phyloP scores from a whole-genome alignment of 2,329 filamentous ascomycete genomes.

The Diaporthe vaccinii region DNA sequence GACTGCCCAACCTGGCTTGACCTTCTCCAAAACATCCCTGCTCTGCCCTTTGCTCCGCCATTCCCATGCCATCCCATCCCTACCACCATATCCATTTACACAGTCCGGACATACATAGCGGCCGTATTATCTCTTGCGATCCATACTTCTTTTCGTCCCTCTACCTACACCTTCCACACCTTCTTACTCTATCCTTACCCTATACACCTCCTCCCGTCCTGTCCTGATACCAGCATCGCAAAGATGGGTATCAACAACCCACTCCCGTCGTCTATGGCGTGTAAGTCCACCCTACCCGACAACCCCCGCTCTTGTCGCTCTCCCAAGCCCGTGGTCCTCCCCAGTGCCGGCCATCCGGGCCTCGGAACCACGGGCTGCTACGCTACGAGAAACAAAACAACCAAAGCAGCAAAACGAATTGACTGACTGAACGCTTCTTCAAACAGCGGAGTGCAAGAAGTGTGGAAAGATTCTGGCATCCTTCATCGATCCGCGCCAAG shows the following conservation, averaged over 20 bases:
- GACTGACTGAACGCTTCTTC: conserved; percentile 35
- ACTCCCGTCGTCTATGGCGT: conserved; percentile 75
- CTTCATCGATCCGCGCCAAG: conserved; percentile 92
- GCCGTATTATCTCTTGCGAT: not conserved
- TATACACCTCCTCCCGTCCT: not conserved
- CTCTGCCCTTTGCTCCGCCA: conserved; percentile 40
- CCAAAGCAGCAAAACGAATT: too few relatives aligned
- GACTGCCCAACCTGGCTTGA: conserved; percentile 14
- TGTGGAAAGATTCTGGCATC: conserved; percentile 95
- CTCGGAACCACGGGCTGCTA: not conserved
- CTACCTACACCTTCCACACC: not conserved
- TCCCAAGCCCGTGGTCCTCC: conserved; percentile 35
- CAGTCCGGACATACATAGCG: not conserved
- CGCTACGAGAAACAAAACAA: not conserved
- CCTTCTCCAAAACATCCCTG: conserved; percentile 33
- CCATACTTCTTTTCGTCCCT: not conserved
- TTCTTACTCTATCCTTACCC: not conserved
- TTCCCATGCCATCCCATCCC: conserved; percentile 1
- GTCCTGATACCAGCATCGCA: not conserved
- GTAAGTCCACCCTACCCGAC: conserved; percentile 61
- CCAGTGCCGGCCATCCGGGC: conserved; percentile 12
- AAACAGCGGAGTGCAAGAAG: conserved; percentile 93
- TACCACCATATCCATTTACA: conserved; percentile 6
- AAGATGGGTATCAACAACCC: conserved; percentile 76
- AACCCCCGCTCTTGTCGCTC: conserved; percentile 40